phyloP scores from a whole-genome alignment of 2,329 filamentous ascomycete species.

The Arthrobotrys megalospora region DNA sequence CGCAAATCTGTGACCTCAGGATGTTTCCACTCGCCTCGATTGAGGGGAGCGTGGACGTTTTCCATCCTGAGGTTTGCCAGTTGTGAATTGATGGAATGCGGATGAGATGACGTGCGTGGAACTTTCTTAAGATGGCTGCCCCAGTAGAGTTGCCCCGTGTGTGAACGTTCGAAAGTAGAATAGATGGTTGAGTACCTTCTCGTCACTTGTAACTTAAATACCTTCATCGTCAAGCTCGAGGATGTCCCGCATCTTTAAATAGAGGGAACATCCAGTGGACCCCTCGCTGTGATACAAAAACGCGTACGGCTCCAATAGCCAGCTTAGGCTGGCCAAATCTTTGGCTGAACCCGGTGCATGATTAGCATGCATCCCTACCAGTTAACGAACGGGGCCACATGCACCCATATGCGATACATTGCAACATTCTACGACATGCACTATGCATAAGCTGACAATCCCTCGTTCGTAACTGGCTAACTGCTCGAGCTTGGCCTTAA shows the following conservation, averaged over 20 bases:
- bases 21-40: slow-evolving; percentile 47
- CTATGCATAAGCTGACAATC: slow-evolving; percentile 46
- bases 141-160: too few species aligned
- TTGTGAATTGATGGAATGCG: not conserved
- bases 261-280: not conserved
- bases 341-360: slow-evolving; percentile 25
- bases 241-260: slow-evolving; percentile 6
- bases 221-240: not conserved
- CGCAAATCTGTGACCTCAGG: slow-evolving; percentile 50
- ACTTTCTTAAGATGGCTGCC: not conserved
- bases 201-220: not conserved
- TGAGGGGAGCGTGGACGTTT: not conserved
- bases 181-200: not conserved
- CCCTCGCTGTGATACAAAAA: slow-evolving; percentile 1
- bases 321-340: slow-evolving; percentile 40
- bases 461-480: slow-evolving; percentile 33
- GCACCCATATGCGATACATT: slow-evolving; percentile 7
- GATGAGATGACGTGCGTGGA: not conserved
- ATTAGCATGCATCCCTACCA: slow-evolving; percentile 29
- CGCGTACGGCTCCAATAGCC: slow-evolving; percentile 5
- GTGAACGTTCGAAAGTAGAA: not conserved
- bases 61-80: slow-evolving; percentile 4
- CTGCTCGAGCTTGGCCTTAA: slow-evolving; percentile 3
- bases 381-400: slow-evolving; percentile 9
- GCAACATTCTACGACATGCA: slow-evolving; percentile 20